Evolutionary conservation across 2,329 filamentous ascomycete species (phyloP).

Genomic region (Aspergillus neoniger): DNA sequence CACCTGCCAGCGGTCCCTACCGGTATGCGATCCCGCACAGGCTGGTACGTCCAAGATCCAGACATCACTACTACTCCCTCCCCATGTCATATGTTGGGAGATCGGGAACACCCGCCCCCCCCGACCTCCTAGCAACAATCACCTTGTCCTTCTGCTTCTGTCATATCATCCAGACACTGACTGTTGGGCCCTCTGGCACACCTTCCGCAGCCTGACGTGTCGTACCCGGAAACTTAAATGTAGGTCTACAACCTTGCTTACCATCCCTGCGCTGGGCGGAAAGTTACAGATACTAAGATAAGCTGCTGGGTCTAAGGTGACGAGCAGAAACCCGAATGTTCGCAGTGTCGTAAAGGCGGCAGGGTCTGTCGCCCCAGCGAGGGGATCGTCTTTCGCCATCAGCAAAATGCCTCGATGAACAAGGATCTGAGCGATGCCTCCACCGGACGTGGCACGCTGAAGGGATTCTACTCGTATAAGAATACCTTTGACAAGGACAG

Average conservation of each 20-base stretch:
- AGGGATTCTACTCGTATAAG: constrained; percentile 66
- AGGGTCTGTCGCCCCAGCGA: constrained; percentile 63
- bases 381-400: constrained; percentile 67
- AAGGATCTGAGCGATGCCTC: constrained; percentile 46
- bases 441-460: constrained; percentile 49
- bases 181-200: neutral
- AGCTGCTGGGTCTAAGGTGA: constrained; percentile 41
- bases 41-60: constrained; percentile 37
- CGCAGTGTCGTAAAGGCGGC: constrained; percentile 62
- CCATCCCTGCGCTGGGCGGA: neutral
- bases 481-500: constrained; percentile 64
- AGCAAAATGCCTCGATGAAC: constrained; percentile 71
- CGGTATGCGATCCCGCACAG: constrained; percentile 48
- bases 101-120: neutral
- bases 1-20: constrained; percentile 25
- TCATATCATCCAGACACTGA: neutral
- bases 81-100: neutral
- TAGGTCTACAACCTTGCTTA: constrained; percentile 18
- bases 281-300: constrained; percentile 6
- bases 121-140: neutral
- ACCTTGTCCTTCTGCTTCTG: neutral
- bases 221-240: constrained; percentile 66
- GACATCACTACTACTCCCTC: neutral
- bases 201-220: constrained; percentile 54
- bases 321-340: constrained; percentile 62